Base-by-base conservation (phyloP, 257 asterid species). In the Solanum phureja region DNA sequence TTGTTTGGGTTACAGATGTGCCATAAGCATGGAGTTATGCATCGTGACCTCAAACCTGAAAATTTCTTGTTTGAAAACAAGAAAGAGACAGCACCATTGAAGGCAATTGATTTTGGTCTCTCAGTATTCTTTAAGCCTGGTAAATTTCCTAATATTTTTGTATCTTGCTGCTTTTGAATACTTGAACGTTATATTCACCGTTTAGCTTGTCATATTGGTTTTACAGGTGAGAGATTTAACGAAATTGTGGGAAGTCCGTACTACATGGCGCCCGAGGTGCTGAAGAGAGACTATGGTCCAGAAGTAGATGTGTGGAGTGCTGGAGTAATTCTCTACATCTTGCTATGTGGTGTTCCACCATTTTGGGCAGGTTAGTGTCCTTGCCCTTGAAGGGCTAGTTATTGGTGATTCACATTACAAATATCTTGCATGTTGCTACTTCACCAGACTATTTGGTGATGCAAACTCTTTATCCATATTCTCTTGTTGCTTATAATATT, bases 261-360 rank as follows among this genome's bases (percentile, higher is more conserved):
- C 76, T 92, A 92, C 89, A 92, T 92, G 94, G 94, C 94, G 19
- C 94, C 94, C 1, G 94, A 92, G 90, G 94, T 92, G 86, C 91
- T 92, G 83, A 92, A 90, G 87, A 90, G 92, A 88, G 88, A 92
- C 86, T 92, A 92, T 83, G 94, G 94, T 37, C 94, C 90, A 73
- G 94, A 92, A 87, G 93, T 92, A 37, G 94, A 92, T 86, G 94
- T 92, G 31, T 92, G 94, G 94, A 92, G 94, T 88, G 94, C 94
- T 87, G 94, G 94, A 34, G 94, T 92, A 27, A 92, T 92, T 84
- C 90, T 92, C 85, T 92, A 92, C 89, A 92, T 92, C 86, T 90
- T 92, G 85, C 90, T 92, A 24, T 90, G 94, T 52, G 94, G 94
- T 87, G 93, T 90, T 68, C 94, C 94, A 12, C 93, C 93, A 14